Evolutionary conservation across 1,139 yeast genomes (phyloP), one percentile per base, ranked within the genome.

Genomic region (Williopsis jadinii): DNA sequence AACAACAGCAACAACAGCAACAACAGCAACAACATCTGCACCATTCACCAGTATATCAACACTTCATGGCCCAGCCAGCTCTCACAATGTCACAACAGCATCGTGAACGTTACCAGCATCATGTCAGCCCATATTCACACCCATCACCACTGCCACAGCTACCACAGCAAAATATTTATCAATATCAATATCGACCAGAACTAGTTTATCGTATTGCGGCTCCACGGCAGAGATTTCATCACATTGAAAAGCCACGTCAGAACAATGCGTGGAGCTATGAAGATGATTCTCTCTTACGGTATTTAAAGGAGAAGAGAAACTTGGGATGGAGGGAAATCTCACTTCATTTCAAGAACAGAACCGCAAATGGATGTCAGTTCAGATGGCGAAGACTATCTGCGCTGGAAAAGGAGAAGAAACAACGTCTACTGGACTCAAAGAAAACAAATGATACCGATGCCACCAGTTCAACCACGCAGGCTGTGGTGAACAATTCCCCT

Each of bases 271-370:
- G 90, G 90, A 84, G 79, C 48, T 80, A 85, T 8, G 80, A 77
- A 53, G 88, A 81, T 58, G 90, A 82, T 53, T 63, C 75, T 30
- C 64, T 80, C 38, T 63, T 82, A 44, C 73, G 83, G 67, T 84
- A 80, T 58, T 64, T 82, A 54, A 81, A 82, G 56, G 90, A 82
- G 58, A 75, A 72, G 42, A 81, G 77, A 55, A 80, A 79, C 54
- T 62, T 80, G 47, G 88, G 88, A 1, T 81, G 90, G 90, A 78
- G 81, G 60, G 87, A 81, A 50, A 80, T 82, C 41, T 80, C 87
- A 10, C 68, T 75, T 44, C 76, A 80, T 53, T 82, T 81, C 61
- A 70, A 67, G 39, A 78, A 78, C 58, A 66, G 90, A 59, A 82
- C 88, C 2, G 84, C 87, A 32, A 82, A 82, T 53, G 88, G 88